Base-by-base conservation (phyloP, 2,329 filamentous ascomycete species). In the Aulographum hederae region DNA sequence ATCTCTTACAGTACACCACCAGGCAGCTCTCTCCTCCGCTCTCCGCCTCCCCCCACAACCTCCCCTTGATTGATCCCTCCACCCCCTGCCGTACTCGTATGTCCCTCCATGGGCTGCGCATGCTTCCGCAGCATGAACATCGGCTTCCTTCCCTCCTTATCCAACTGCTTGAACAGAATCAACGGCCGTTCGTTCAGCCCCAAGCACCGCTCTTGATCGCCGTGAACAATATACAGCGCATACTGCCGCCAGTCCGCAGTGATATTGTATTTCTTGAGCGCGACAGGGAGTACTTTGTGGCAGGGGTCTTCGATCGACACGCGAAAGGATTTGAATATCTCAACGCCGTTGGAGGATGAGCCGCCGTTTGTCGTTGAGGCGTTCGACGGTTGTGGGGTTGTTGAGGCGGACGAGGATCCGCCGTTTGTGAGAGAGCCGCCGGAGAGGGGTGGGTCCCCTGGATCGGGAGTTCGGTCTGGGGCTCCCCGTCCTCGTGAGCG, bases 251-350 rank as follows among this genome's bases (percentile, higher is more conserved):
- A 94, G 31, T 93, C 86, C 15, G 85, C 86, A 42, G 91, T 86
- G 60, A 98, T 98, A 49, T 95, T 89, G 58, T 98, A 98, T 52
- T 94, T 93, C 51, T 91, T 91, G 13, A 98, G 67, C 2, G 89
- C 89, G 12, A 91, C 89, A 2, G 89, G 89, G 2, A 98, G 65
- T 18, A 98, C 89, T 52, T 94, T 94, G 60, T 93, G 79, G 58
- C 89, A 98, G 3, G 89, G 89, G 47, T 98, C 89, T 43, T 98
- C 89, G 69, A 95, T 91, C 50, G 80, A 89, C 38, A 98, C 89
- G 25, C 86, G 76, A 67, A 98, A 98, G 1, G 81, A 92, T 53
- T 98, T 98, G 72, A 95, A 95, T 37, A 98, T 94, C 54, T 98
- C 89, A 37, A 94, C 85, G n/a, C n/a, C n/a, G n/a, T 42, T 62